Evolutionary conservation across 805 yeast species (phyloP), one percentile per base, ranked within the genome.

Genomic region (Zygotorulaspora chibaensis): DNA sequence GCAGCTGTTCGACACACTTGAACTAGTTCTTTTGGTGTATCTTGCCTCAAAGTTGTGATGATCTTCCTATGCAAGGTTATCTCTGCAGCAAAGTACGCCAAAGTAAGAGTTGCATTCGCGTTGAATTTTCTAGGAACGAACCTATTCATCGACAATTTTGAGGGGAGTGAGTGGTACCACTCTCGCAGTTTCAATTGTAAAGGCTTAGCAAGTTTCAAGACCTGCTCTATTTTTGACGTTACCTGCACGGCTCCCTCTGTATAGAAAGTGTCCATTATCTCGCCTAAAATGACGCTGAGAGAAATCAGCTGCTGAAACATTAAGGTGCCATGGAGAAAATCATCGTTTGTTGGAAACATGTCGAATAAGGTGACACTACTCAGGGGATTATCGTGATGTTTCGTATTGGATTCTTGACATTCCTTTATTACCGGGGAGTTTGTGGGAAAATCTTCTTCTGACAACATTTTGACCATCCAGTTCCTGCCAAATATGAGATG

Each of bases 11-110:
- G 74, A 61, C 96, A 88, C 1, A 89, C 89, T 26, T 70, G 65
- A 8, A 75, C 69, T 18, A 84, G 64, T 49, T 82, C 84, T 8
- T 66, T 67, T 6, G 84, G 79, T 0, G 79, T 63, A 23, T 69
- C 69, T 6, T 62, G 48, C 23, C 53, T 59, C 38, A 84, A 66
- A 8, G 78, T 69, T 4, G 84, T 74, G 18, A 84, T 77, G 43
- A 86, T 86, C 56, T 81, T 80, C 40, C 97, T 70, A 63, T 90
- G 97, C 18, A 90, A 69, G 0, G 93, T 84, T 31, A 90, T 79
- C 60, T 90, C 98, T 0, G 95, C 84, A 0, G 95, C 91, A 67
- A 89, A 86, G 63, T 90, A 90, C 1, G 95, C 84, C 38, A 90
- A 66, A 46, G 89, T 95, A 41, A 90, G 69, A 51, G 84, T 81